phyloP scores from a whole-genome alignment of 2,329 filamentous ascomycete genomes.

The Trichoderma polysporum region DNA sequence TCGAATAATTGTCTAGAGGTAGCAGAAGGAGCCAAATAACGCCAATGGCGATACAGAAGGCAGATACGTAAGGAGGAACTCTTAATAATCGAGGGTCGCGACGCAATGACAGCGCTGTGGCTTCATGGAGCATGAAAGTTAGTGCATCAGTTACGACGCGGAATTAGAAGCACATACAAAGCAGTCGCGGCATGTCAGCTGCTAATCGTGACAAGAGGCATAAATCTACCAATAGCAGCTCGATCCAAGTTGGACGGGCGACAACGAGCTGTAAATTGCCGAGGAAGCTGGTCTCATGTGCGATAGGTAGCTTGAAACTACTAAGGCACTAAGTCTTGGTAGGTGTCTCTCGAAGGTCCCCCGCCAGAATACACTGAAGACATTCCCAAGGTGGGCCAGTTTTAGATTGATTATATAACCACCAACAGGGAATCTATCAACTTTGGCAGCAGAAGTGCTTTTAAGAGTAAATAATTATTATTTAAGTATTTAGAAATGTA shows the following conservation, averaged over 20 bases:
- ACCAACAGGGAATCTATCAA: neutral
- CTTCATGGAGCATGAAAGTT: conserved; percentile 33
- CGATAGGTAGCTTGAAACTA: neutral
- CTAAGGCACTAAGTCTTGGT: neutral
- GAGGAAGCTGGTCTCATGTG: neutral
- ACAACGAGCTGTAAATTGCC: neutral
- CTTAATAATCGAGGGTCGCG: conserved; percentile 79
- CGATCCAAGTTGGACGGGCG: neutral
- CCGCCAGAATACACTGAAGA: neutral
- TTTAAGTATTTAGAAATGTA: neutral
- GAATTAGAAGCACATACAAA: conserved; percentile 16
- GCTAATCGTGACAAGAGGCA: neutral
- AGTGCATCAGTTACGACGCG: neutral
- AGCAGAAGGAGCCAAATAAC: conserved; percentile 87
- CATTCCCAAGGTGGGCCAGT: neutral
- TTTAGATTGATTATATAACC: conserved; percentile 9
- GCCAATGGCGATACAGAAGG: conserved; percentile 80
- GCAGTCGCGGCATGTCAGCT: conserved; percentile 20
- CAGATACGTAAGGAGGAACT: conserved; percentile 82
- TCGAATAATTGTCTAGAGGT: conserved; percentile 86
- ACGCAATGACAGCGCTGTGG: conserved; percentile 67
- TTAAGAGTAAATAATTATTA: neutral
- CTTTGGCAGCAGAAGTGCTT: neutral
- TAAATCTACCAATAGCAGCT: neutral
- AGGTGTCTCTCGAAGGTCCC: neutral